Evolutionary conservation across 495 filamentous ascomycete genomes (phyloP).

Genomic region (Hypomontagnella submonticulosa): DNA sequence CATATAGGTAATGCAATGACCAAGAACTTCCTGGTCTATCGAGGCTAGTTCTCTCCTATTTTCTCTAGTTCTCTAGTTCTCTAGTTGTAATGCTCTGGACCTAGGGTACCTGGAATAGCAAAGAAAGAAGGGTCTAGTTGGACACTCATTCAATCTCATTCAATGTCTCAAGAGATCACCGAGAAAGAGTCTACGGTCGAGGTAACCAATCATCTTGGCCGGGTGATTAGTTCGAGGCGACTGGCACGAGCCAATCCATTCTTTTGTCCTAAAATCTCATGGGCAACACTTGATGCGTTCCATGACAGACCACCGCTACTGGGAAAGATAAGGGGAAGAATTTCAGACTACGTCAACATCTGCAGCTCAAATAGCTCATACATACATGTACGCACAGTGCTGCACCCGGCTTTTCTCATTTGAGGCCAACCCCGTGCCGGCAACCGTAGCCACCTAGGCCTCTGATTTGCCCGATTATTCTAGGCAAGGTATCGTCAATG

Average conservation of each 20-base stretch:
- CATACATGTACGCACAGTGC: constrained; percentile 26
- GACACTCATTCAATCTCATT: constrained; percentile 24
- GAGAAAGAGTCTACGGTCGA: constrained; percentile 30
- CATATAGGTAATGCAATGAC: constrained; percentile 15
- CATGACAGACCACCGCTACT: constrained; percentile 20
- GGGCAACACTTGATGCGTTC: constrained; percentile 19
- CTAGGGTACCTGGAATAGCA: constrained; percentile 5
- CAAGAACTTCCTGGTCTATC: neutral
- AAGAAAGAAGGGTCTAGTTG: constrained; percentile 18
- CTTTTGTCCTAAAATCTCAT: constrained; percentile 34
- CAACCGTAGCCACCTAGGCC: constrained; percentile 16
- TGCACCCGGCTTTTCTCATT: constrained; percentile 26
- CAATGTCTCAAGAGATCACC: constrained; percentile 33
- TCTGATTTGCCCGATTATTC: constrained; percentile 33
- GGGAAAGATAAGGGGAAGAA: constrained; percentile 27
- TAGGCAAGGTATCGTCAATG: constrained; percentile 25
- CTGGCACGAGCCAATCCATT: constrained; percentile 35
- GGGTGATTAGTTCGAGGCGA: constrained; percentile 18
- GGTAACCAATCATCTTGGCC: constrained; percentile 27
- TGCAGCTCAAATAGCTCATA: constrained; percentile 44
- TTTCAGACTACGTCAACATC: constrained; percentile 43
- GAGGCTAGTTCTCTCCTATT: neutral
- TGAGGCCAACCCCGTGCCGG: constrained; percentile 31
- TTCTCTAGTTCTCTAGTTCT: too few relatives aligned
- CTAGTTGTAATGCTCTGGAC: neutral